Conservation (phyloP, 148 eudicot species). For the Rhododendron molle region DNA sequence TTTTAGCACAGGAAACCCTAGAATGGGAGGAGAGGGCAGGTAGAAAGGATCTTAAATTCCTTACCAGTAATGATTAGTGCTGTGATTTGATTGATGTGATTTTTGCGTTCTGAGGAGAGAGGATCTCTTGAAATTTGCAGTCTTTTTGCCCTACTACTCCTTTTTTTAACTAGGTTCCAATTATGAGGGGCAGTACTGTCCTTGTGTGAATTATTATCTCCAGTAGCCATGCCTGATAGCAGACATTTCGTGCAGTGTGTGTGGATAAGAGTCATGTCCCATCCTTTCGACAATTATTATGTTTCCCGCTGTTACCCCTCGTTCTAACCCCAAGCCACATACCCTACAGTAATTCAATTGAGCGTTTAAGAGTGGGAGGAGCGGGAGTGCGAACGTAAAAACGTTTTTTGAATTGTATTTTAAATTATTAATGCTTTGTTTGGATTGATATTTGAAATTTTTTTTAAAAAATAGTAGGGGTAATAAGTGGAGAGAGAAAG, state of each 20-base stretch:
- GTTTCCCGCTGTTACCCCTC: conserved; percentile 9
- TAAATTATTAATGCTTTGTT: no score
- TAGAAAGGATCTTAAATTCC: not conserved
- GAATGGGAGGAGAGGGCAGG: not conserved
- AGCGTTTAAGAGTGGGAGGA: no score
- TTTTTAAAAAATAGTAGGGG: no score
- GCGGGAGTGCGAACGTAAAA: no score
- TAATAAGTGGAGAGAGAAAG: no score
- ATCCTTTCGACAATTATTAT: not conserved
- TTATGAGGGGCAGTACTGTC: not conserved
- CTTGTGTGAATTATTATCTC: not conserved
- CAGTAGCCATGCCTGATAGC: not conserved
- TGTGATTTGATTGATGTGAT: conserved; percentile 22
- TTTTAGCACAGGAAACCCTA: not conserved
- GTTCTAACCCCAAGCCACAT: no score
- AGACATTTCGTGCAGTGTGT: conserved; percentile 13
- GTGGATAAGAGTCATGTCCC: conserved; percentile 10
- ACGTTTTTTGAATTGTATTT: no score
- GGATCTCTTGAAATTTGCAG: conserved; percentile 9
- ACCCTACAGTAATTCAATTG: not conserved
- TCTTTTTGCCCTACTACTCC: not conserved
- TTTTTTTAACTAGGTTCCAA: not conserved
- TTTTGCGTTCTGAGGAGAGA: not conserved
- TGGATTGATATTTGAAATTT: no score
- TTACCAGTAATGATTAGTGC: conserved; percentile 21